These are phyloP conservation scores for Fusarium clavum DNA, from an alignment of 2,329 filamentous ascomycete species.

Conservation along the genomic window DNA sequence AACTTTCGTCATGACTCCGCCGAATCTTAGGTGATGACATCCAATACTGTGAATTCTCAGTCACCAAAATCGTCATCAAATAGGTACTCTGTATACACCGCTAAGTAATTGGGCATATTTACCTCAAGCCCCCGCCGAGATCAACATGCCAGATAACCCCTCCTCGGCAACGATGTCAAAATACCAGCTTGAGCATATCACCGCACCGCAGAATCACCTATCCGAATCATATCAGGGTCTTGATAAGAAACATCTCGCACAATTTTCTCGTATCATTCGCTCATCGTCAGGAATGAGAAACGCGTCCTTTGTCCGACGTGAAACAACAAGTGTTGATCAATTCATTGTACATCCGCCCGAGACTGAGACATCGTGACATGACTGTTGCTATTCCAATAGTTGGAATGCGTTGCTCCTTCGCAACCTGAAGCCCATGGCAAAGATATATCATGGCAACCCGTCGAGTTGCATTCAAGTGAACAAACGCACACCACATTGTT, in stretches of 20 bases:
- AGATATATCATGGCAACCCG: constrained; percentile 37
- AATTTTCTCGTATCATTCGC: not conserved
- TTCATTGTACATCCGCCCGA: constrained; percentile 12
- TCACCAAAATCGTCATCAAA: constrained; percentile 12
- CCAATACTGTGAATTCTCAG: not conserved
- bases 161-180: constrained; percentile 17
- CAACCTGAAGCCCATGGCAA: constrained; percentile 33
- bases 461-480: not conserved
- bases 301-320: constrained; percentile 4
- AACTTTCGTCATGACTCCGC: constrained; percentile 31
- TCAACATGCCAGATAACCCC: constrained; percentile 1
- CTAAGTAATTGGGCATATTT: constrained; percentile 7
- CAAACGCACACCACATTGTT: constrained; percentile 10
- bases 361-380: constrained; percentile 40
- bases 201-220: not conserved
- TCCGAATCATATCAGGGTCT: not conserved
- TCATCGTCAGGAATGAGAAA: constrained; percentile 34
- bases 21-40: constrained; percentile 8
- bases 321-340: constrained; percentile 36
- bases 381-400: constrained; percentile 36
- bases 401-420: constrained; percentile 52
- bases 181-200: constrained; percentile 14
- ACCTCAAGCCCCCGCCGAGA: constrained; percentile 11
- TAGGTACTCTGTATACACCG: not conserved
- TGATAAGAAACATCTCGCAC: not conserved